A percentile compares a stretch with the other conserved stretches of the same genome.
These are phyloP conservation scores for Astrothelium subdiscretum DNA, from an alignment of 495 filamentous ascomycete species.

Conservation along the genomic window DNA sequence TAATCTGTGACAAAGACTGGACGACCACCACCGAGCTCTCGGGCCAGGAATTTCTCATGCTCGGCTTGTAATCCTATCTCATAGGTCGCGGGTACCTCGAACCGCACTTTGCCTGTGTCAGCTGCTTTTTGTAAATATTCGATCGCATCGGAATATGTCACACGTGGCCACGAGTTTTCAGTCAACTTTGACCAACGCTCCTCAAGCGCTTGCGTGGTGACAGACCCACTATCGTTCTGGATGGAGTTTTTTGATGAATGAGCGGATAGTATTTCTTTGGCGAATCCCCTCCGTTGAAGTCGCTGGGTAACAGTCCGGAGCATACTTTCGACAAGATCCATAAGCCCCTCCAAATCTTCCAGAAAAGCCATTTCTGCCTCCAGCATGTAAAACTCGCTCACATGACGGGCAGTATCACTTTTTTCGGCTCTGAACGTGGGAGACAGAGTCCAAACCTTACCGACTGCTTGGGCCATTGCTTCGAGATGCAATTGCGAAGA, in stretches of 20 bases:
- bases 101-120: constrained; percentile 36
- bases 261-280: constrained; percentile 48
- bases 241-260: constrained; percentile 13
- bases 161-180: constrained; percentile 58
- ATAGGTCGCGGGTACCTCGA: constrained; percentile 58
- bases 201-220: constrained; percentile 31
- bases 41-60: constrained; percentile 83
- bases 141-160: constrained; percentile 77
- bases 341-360: constrained; percentile 53
- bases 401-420: constrained; percentile 85
- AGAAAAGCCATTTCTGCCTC: constrained; percentile 81
- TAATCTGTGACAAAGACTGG: constrained; percentile 94
- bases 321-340: constrained; percentile 69
- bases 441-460: constrained; percentile 86
- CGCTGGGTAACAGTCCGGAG: constrained; percentile 48
- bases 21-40: constrained; percentile 48
- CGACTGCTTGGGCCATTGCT: constrained; percentile 76
- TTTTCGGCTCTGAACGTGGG: constrained; percentile 90
- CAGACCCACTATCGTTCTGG: constrained; percentile 12
- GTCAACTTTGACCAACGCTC: constrained; percentile 61
- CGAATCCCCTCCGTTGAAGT: constrained; percentile 44
- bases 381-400: constrained; percentile 98
- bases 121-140: constrained; percentile 51
- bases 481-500: constrained; percentile 92
- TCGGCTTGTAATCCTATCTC: constrained; percentile 73